phyloP scores from a whole-genome alignment of 2,329 filamentous ascomycete species.

The Daldinia sp. region DNA sequence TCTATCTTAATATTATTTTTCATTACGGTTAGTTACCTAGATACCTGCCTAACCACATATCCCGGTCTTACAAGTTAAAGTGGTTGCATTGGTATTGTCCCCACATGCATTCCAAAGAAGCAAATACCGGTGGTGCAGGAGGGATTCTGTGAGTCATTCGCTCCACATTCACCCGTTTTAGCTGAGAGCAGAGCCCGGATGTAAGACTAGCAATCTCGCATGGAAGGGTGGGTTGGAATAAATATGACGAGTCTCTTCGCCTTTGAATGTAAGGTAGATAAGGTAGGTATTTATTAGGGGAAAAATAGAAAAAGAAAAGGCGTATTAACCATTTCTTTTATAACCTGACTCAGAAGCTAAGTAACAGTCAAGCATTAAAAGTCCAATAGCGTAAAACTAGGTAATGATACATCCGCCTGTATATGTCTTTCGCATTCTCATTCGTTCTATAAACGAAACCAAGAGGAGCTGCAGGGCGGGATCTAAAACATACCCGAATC shows the following conservation, averaged over 20 bases:
- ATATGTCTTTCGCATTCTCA: slow-evolving; percentile 13
- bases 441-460: slow-evolving; percentile 20
- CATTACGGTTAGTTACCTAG: background rate
- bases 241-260: background rate
- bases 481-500: slow-evolving; percentile 34
- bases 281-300: no score
- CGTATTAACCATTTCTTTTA: no score
- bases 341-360: background rate
- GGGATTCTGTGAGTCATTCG: slow-evolving; percentile 41
- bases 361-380: background rate
- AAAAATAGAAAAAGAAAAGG: no score
- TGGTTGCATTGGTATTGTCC: slow-evolving; percentile 41
- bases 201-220: slow-evolving; percentile 33
- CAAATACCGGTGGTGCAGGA: slow-evolving; percentile 4
- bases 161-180: slow-evolving; percentile 17
- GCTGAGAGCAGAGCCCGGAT: slow-evolving; percentile 4
- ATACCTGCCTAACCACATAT: background rate
- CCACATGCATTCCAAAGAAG: slow-evolving; percentile 12
- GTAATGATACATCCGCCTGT: background rate
- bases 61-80: slow-evolving; percentile 31
- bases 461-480: slow-evolving; percentile 25
- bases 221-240: slow-evolving; percentile 20
- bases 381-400: slow-evolving; percentile 1
- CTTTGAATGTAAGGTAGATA: background rate
- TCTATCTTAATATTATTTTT: background rate